phyloP scores from a whole-genome alignment of 176 grass and related monocot genomes.

The Saccharum officinarum region DNA sequence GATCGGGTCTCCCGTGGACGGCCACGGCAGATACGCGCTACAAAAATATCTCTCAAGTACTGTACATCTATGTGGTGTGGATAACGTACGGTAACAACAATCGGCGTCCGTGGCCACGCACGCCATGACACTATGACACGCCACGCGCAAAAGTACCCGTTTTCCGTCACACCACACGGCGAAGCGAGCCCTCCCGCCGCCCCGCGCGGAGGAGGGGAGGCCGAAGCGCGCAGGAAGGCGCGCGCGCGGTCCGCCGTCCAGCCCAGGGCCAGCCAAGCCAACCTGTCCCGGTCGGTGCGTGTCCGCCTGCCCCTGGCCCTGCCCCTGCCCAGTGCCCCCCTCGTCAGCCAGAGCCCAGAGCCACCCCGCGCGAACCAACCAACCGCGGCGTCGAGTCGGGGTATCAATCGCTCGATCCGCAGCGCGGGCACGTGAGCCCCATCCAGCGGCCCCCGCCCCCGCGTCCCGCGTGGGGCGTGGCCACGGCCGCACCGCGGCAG shows the following conservation, averaged over 20 bases:
- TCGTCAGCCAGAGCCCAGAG: neutral
- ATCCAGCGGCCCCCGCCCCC: neutral
- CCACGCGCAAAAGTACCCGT: neutral
- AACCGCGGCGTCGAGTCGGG: neutral
- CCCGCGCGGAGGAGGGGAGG: neutral
- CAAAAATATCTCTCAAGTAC: too few species aligned
- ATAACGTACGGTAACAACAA: too few species aligned
- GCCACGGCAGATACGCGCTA: too few species aligned
- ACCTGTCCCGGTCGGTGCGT: conserved; percentile 22
- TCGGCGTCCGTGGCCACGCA: too few species aligned
- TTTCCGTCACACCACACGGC: neutral
- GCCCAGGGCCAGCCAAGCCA: conserved; percentile 13
- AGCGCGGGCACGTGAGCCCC: conserved; percentile 15
- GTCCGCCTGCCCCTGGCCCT: neutral
- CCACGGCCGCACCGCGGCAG: neutral
- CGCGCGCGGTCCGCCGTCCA: neutral
- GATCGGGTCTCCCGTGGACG: neutral
- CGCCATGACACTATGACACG: too few species aligned
- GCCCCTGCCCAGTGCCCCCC: too few species aligned
- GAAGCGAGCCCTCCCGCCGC: neutral
- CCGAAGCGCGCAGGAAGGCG: conserved; percentile 38
- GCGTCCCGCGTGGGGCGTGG: conserved; percentile 5
- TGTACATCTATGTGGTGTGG: too few species aligned
- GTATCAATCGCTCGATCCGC: neutral
- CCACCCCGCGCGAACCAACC: neutral